A percentile compares a stretch with the other conserved stretches of the same genome.
Conservation (phyloP, 2,329 filamentous ascomycete genomes). For the Nemania sp. region DNA sequence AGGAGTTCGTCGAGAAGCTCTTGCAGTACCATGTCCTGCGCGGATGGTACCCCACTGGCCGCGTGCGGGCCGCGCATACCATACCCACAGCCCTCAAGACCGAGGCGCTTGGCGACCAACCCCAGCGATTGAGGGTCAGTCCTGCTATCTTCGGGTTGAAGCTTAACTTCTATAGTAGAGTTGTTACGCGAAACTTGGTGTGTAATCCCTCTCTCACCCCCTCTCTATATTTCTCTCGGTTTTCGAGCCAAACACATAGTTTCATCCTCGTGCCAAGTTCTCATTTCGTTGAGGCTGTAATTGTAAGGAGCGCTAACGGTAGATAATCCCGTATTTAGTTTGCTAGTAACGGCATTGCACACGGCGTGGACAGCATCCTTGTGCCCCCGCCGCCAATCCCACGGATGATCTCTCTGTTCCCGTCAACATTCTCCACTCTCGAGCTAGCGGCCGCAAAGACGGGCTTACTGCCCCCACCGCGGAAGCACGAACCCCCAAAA, state of each 20-base stretch:
- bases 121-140: conserved; percentile 79
- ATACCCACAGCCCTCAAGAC: conserved; percentile 76
- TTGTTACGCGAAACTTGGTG: conserved; percentile 78
- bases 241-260: neutral
- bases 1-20: conserved; percentile 76
- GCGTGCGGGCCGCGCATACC: conserved; percentile 78
- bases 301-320: conserved; percentile 17
- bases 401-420: conserved; percentile 70
- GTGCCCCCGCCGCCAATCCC: conserved; percentile 76
- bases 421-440: conserved; percentile 81
- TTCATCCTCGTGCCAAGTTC: neutral
- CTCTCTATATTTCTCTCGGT: neutral
- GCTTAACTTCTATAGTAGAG: conserved; percentile 81
- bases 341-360: conserved; percentile 83
- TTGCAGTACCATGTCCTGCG: conserved; percentile 81
- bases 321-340: conserved; percentile 57
- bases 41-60: conserved; percentile 73
- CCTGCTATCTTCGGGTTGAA: conserved; percentile 72
- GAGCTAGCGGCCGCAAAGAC: conserved; percentile 80
- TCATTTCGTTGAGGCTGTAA: neutral
- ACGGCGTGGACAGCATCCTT: conserved; percentile 80
- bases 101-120: conserved; percentile 69
- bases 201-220: conserved; percentile 44
- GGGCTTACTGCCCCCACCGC: conserved; percentile 63
- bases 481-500: no score